Evolutionary conservation across 225 moss, liverwort and hornwort genomes (phyloP).

Genomic region (Bryoerythrophyllum caledonicum): DNA sequence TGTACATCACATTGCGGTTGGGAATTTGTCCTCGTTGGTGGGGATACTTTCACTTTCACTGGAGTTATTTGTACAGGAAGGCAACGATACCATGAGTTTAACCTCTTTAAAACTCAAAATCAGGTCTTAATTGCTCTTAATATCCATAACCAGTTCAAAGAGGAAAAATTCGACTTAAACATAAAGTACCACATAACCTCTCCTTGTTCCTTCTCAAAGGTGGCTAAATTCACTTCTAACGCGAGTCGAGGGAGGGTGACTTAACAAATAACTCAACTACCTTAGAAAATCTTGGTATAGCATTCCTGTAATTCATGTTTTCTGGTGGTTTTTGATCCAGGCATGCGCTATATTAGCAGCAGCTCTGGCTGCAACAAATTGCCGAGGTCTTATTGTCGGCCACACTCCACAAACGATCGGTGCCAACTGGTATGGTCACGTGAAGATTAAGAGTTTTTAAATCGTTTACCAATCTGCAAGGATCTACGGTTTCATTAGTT

Average conservation of each 20-base stretch:
- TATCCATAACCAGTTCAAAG: no score
- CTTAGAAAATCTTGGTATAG: background rate
- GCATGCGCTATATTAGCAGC: conserved; percentile 77
- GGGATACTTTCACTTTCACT: background rate
- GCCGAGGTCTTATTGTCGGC: conserved; percentile 84
- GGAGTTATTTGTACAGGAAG: no score
- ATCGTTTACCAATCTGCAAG: background rate
- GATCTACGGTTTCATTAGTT: background rate
- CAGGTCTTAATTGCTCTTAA: no score
- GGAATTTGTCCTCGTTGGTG: background rate
- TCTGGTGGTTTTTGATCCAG: conserved; percentile 30
- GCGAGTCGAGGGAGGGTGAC: background rate
- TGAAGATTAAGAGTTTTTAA: no score
- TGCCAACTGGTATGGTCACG: conserved; percentile 64
- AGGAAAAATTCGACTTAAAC: no score
- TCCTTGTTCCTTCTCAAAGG: no score
- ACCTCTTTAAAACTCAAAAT: no score
- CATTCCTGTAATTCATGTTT: background rate
- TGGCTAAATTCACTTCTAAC: no score
- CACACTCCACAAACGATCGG: conserved; percentile 92
- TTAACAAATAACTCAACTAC: background rate
- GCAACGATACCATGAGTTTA: no score
- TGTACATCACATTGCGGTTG: background rate
- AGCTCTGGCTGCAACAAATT: conserved; percentile 72
- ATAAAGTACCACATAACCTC: no score